Base-by-base conservation (phyloP, 352 stramenopile genomes). In the Globisporangium heterothallicum region DNA sequence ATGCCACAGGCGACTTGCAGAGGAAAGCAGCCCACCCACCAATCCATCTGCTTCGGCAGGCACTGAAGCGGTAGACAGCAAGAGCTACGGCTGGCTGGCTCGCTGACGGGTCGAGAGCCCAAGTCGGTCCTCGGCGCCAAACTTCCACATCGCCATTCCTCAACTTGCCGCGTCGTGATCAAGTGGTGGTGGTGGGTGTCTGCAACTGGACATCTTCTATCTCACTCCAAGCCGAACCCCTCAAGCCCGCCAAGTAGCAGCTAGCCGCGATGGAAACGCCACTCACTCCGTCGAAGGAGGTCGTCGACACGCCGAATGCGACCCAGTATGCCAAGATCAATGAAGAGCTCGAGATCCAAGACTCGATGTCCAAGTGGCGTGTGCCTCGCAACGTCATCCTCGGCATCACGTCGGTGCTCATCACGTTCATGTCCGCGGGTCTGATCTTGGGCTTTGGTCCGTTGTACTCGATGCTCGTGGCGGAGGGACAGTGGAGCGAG, bases 401-500 rank as follows among this genome's bases (percentile, higher is more conserved):
- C 53, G 49, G 36, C 10, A 46, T 72, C 19, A 56, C 59, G 22
- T 63, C 62, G 7, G 32, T 72, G 27, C 35, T 66, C 38, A 66
- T 78, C 13, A 55, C 69, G 18, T 22, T 66, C 55, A 69, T 49
- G 21, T 77, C 65, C 0, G 69, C 59, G 6, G 72, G 72, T 0
- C 56, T 84, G 34, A 71, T 78, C 34, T 58, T 84, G 6, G 67
- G 72, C 40, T 84, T 79, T 41, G 67, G 72, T 0, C 67, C 70
- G 18, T 57, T 84, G 25, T 84, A 84, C 59, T 67, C 72, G 44
- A 49, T 72, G 40, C 59, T 84, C 27, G 58, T 80, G 26, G 40
- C 57, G 18, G 70, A 79, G 18, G 53, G 59, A 3, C 67, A 80
- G 45, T 80, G 72, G 69, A 65, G 61, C 19, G 72, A 84, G 49